phyloP scores from a whole-genome alignment of 352 stramenopile species.

The Elongisporangium senticosum region DNA sequence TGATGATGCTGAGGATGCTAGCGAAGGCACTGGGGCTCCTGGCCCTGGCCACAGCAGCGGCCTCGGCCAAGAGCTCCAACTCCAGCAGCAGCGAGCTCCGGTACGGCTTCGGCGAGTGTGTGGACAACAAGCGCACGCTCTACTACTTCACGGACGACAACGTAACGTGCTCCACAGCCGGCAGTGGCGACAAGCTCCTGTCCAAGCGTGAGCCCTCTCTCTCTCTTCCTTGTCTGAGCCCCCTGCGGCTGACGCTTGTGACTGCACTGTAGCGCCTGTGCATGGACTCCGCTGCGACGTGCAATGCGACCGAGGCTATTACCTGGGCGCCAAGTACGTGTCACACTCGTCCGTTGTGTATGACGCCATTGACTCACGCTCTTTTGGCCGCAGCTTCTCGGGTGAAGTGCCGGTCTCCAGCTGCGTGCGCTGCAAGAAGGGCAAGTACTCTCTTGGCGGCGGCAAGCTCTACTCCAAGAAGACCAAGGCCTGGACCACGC shows the following conservation, averaged over 20 bases:
- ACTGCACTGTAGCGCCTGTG: slow-evolving; percentile 40
- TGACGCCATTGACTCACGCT: slow-evolving; percentile 1
- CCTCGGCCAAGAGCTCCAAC: neutral
- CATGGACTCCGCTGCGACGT: slow-evolving; percentile 65
- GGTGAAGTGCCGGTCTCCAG: slow-evolving; percentile 47
- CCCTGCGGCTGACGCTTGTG: neutral
- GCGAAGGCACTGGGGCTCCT: slow-evolving; percentile 1
- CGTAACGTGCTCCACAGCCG: slow-evolving; percentile 34
- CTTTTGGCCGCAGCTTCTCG: slow-evolving; percentile 38
- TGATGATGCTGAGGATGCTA: neutral
- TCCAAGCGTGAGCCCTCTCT: slow-evolving; percentile 35
- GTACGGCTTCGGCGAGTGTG: slow-evolving; percentile 80
- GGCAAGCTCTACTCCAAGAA: slow-evolving; percentile 66
- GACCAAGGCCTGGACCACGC: slow-evolving; percentile 57
- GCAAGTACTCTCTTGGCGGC: slow-evolving; percentile 74
- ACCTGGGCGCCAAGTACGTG: slow-evolving; percentile 73
- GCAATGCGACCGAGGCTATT: slow-evolving; percentile 60
- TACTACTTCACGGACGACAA: slow-evolving; percentile 63
- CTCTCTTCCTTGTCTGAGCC: neutral
- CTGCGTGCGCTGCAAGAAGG: slow-evolving; percentile 62
- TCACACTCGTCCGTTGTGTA: neutral
- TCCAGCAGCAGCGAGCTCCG: slow-evolving; percentile 14
- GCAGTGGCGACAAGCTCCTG: slow-evolving; percentile 26
- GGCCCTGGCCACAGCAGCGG: neutral
- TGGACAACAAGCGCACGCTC: slow-evolving; percentile 67